These are phyloP conservation scores for Colletotrichum neosansevieriae DNA, from an alignment of 2,329 filamentous ascomycete species.

Conservation along the genomic window DNA sequence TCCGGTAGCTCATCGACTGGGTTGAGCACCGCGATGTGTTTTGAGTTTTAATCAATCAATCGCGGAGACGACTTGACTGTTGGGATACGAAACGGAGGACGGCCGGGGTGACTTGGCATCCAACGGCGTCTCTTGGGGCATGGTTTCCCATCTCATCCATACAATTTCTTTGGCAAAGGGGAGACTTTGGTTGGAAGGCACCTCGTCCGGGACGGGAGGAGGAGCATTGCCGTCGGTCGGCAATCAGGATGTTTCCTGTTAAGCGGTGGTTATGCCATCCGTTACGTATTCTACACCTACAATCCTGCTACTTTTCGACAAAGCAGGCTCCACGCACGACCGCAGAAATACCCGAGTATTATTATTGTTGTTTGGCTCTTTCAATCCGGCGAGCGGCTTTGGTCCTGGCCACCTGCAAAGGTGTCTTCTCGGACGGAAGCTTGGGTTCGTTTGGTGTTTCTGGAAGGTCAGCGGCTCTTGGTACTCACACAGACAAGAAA, in stretches of 20 bases:
- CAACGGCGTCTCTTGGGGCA: conserved; percentile 38
- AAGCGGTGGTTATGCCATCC: conserved; percentile 34
- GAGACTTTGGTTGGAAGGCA: conserved; percentile 30
- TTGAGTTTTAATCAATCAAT: conserved; percentile 41
- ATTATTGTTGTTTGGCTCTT: conserved; percentile 10
- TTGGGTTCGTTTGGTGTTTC: not conserved
- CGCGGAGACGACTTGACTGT: conserved; percentile 40
- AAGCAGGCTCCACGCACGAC: conserved; percentile 37
- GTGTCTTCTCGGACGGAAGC: too few relatives aligned
- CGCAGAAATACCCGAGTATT: conserved; percentile 41
- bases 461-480: conserved; percentile 17
- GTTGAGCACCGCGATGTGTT: conserved; percentile 38
- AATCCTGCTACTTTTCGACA: conserved; percentile 28
- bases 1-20: conserved; percentile 38
- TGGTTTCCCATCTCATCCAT: conserved; percentile 29
- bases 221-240: conserved; percentile 31
- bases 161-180: conserved; percentile 35
- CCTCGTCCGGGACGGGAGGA: conserved; percentile 36
- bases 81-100: conserved; percentile 38
- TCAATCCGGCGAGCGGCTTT: not conserved
- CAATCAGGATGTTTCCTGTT: conserved; percentile 31
- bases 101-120: conserved; percentile 36
- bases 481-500: conserved; percentile 40
- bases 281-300: conserved; percentile 39
- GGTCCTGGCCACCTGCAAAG: not conserved